Evolutionary conservation across 805 yeast genomes (phyloP), one percentile per base, ranked within the genome.

Genomic region (Spathaspora arborariae): DNA sequence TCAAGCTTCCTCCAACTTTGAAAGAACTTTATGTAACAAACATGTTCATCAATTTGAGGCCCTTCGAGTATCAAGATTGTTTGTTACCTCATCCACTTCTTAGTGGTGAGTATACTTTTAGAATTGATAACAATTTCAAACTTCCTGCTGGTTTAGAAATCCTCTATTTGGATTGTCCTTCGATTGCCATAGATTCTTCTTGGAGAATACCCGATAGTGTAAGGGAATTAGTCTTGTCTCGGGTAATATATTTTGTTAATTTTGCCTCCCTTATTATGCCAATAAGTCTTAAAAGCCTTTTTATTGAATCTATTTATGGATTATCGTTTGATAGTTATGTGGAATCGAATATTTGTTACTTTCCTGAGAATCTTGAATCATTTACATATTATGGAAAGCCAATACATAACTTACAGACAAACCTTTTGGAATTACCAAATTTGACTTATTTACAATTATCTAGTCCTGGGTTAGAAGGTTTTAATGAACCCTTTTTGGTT

Each of bases 391-490:
- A 19, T 11, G 40, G 40, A 2, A 20, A 20, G 9, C 40, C 40
- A 3, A 37, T 37, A 10, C 21, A 37, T 20, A 37, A 21, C 22
- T 21, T 21, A 13, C 27, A 37, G 6, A 20, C 40, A 20, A 37
- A 37, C 15, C 40, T 37, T 37, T 37, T 37, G 18, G 26, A 37
- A 37, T 37, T 37, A 13, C 26, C 40, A n/a, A 37, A 37, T 37
- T n/a, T 37, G 8, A 37, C 21, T 20, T 20, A 21, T 21, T 20
- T 37, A 11, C 8, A 7, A 11, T 37, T 37, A 10, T 16, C 26
- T 11, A 37, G 40, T 15, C 21, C 11, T 20, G 35, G 35, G n/a
- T 16, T 30, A n/a, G 35, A 30, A 30, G 35, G 35, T 30, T 30
- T 30, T 15, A 30, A 30, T 30, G 35, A 30, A 15, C 35, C 35